Conservation (phyloP, 2,329 filamentous ascomycete species). For the Elsinoe necatrix region DNA sequence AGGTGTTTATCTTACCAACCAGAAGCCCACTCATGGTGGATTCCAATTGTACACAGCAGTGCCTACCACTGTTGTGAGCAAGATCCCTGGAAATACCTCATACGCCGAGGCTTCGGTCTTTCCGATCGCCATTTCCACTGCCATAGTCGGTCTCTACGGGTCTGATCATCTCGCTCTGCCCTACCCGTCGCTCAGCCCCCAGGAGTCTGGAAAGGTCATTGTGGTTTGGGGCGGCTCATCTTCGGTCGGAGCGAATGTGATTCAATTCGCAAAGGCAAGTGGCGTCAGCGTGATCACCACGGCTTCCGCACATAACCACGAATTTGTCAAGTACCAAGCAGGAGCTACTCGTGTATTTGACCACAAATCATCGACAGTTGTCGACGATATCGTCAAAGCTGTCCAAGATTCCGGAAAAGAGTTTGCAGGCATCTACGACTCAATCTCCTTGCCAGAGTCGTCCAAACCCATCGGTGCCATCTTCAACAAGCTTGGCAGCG, state of each 20-base stretch:
- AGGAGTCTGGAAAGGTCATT: slow-evolving; percentile 31
- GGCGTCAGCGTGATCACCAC: slow-evolving; percentile 29
- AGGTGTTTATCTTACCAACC: slow-evolving; percentile 14
- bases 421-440: slow-evolving; percentile 37
- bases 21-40: slow-evolving; percentile 13
- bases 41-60: slow-evolving; percentile 32
- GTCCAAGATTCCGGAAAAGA: slow-evolving; percentile 31
- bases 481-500: slow-evolving; percentile 16
- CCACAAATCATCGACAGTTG: slow-evolving; percentile 28
- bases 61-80: slow-evolving; percentile 27
- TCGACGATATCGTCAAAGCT: slow-evolving; percentile 34
- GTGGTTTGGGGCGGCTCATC: slow-evolving; percentile 33
- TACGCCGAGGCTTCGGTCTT: slow-evolving; percentile 36
- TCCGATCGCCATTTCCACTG: slow-evolving; percentile 38
- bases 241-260: slow-evolving; percentile 28
- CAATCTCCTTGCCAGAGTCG: slow-evolving; percentile 21
- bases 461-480: slow-evolving; percentile 17
- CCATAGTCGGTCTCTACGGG: slow-evolving; percentile 36
- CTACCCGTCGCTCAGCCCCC: slow-evolving; percentile 29
- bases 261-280: slow-evolving; percentile 31
- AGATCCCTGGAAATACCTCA: slow-evolving; percentile 33
- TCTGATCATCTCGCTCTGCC: slow-evolving; percentile 33
- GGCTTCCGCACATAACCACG: slow-evolving; percentile 28
- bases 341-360: slow-evolving; percentile 29
- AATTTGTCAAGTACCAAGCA: slow-evolving; percentile 24